Percentiles rank a stretch among this genome's conserved stretches.
Conservation (phyloP, 345 rosid species). For the Psidium friedrichsthalianum region DNA sequence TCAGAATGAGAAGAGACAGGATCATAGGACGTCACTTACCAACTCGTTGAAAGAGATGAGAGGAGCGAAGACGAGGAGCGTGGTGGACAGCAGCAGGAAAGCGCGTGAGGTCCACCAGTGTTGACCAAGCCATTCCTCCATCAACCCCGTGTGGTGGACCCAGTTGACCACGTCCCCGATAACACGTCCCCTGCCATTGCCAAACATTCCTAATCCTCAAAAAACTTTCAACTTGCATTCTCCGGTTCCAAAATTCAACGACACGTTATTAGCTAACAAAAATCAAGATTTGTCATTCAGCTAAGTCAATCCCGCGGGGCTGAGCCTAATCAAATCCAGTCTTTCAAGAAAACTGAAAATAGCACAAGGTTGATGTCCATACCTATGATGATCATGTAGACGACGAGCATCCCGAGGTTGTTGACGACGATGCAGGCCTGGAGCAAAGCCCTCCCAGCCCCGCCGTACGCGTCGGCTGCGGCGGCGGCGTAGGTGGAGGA, state of each 20-base stretch:
- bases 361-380: not conserved
- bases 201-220: not conserved
- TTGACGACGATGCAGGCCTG: slow-evolving; percentile 50
- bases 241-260: not conserved
- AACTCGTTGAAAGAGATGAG: slow-evolving; percentile 49
- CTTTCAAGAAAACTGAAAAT: not conserved
- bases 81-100: slow-evolving; percentile 33
- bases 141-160: slow-evolving; percentile 38
- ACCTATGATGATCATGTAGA: slow-evolving; percentile 60
- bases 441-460: slow-evolving; percentile 26
- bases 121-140: slow-evolving; percentile 49
- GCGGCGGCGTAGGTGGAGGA: slow-evolving; percentile 42
- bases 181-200: slow-evolving; percentile 47
- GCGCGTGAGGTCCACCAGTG: slow-evolving; percentile 49
- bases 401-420: slow-evolving; percentile 58
- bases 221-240: not conserved
- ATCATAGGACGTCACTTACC: slow-evolving; percentile 19
- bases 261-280: not conserved
- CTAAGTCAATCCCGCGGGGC: not conserved
- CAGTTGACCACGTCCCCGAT: slow-evolving; percentile 37
- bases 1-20: not conserved
- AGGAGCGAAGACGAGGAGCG: slow-evolving; percentile 42
- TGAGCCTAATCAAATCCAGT: not conserved
- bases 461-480: slow-evolving; percentile 45
- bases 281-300: not conserved